Conservation (phyloP, 148 eudicot species). For the Linanthus parryae region DNA sequence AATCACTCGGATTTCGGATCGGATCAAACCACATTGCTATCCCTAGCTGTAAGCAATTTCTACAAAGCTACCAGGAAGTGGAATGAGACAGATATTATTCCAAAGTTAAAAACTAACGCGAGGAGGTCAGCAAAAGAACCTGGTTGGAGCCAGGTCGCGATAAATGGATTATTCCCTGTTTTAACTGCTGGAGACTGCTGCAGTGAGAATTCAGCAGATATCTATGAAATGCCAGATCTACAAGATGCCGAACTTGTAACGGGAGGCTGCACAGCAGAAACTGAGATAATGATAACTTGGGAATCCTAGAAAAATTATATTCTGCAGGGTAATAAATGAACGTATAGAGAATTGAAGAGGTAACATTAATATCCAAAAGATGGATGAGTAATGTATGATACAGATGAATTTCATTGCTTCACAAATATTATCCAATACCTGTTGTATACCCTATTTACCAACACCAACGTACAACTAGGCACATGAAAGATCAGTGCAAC, state of each 20-base stretch:
- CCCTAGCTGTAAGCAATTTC: neutral
- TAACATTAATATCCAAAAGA: too few species aligned
- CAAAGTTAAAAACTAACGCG: neutral
- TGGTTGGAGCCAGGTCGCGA: slow-evolving; percentile 5
- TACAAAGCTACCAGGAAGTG: neutral
- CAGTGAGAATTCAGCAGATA: neutral
- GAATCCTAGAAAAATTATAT: neutral
- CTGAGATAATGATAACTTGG: neutral
- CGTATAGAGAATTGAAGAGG: too few species aligned
- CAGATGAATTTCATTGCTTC: too few species aligned
- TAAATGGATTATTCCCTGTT: neutral
- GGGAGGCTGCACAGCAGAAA: neutral
- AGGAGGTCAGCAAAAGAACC: neutral
- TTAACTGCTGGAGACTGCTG: neutral
- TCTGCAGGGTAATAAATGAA: neutral
- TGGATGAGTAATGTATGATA: too few species aligned
- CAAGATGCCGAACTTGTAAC: neutral
- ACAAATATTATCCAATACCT: too few species aligned
- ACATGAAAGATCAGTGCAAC: too few species aligned
- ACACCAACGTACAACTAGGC: too few species aligned
- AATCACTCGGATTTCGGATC: too few species aligned
- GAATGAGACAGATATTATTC: neutral
- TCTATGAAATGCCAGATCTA: neutral
- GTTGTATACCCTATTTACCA: too few species aligned
- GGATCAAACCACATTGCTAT: too few species aligned